Conservation (phyloP, 345 rosid genomes). For the Eucalyptus marginata region DNA sequence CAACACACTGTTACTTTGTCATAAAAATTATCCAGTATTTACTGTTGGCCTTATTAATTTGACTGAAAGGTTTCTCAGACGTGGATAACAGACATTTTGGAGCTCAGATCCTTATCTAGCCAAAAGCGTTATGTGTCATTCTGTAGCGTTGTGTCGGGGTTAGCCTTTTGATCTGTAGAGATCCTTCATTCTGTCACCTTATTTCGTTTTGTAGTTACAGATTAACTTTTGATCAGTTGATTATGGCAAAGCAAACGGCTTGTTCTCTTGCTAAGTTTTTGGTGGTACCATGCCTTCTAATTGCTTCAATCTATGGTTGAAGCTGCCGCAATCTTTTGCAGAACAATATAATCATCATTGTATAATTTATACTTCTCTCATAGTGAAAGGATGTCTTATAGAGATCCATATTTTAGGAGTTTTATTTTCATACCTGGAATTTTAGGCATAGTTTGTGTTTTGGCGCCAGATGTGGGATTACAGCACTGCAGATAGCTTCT, state of each 20-base stretch:
- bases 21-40: background rate
- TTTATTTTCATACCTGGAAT: background rate
- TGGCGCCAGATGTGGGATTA: background rate
- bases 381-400: background rate
- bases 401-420: background rate
- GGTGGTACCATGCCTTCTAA: background rate
- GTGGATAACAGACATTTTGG: background rate
- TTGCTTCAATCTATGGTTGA: background rate
- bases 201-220: background rate
- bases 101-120: background rate
- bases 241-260: background rate
- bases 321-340: background rate
- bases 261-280: background rate
- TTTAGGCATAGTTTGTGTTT: background rate
- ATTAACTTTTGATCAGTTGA: background rate
- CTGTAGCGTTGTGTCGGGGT: rapidly evolving
- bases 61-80: background rate
- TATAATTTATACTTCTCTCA: background rate
- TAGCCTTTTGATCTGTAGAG: background rate
- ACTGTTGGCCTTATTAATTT: background rate
- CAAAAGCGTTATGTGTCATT: background rate
- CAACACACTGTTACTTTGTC: background rate
- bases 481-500: background rate
- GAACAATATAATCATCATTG: background rate
- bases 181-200: background rate